Conservation (phyloP, 2,329 filamentous ascomycete genomes). For the Epichloe sp. region DNA sequence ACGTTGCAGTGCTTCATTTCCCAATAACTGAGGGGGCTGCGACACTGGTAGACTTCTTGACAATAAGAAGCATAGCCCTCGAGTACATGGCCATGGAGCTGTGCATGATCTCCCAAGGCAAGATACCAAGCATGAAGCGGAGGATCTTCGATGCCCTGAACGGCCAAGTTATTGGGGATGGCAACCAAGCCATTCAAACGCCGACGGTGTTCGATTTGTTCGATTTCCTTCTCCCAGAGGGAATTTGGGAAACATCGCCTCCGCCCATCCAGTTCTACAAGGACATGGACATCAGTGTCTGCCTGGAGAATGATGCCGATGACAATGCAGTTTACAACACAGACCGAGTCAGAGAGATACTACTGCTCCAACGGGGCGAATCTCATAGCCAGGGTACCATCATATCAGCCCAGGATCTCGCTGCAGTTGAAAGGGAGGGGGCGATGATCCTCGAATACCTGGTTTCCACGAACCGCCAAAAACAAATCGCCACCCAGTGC, state of each 20-base stretch:
- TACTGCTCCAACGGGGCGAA: constrained; percentile 57
- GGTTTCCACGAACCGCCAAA: constrained; percentile 48
- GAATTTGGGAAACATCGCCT: constrained; percentile 34
- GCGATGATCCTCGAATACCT: constrained; percentile 47
- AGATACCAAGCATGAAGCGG: constrained; percentile 56
- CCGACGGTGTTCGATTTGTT: constrained; percentile 82
- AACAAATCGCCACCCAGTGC: constrained; percentile 42
- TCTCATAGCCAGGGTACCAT: constrained; percentile 36
- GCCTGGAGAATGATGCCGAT: constrained; percentile 46
- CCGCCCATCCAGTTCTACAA: constrained; percentile 47
- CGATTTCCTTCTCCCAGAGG: constrained; percentile 59
- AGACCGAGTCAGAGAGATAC: constrained; percentile 57
- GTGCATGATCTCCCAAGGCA: constrained; percentile 58
- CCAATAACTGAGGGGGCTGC: constrained; percentile 53
- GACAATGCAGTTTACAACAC: constrained; percentile 51
- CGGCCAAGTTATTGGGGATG: constrained; percentile 56
- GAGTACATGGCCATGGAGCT: constrained; percentile 82
- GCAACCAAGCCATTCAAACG: constrained; percentile 52
- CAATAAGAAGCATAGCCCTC: constrained; percentile 61
- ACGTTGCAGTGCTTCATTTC: constrained; percentile 50
- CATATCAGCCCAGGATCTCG: constrained; percentile 34
- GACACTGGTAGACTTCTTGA: constrained; percentile 65
- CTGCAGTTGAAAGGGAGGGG: constrained; percentile 44
- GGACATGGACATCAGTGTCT: constrained; percentile 55
- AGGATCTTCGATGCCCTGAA: constrained; percentile 62